phyloP scores from a whole-genome alignment of 2,329 filamentous ascomycete genomes.

The Cladosporium phlei region DNA sequence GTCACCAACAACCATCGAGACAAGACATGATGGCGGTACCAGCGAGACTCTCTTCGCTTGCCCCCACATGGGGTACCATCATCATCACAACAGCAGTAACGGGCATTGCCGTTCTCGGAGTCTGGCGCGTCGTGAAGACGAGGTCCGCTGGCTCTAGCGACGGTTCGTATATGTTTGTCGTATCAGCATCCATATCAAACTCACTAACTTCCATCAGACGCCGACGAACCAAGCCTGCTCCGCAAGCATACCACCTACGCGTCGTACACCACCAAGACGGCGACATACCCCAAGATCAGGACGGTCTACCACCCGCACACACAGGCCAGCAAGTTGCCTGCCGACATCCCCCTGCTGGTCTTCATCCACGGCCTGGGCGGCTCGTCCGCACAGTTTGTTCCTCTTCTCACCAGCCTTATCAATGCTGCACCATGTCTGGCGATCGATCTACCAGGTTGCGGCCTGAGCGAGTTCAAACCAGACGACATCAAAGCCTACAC shows the following conservation, averaged over 20 bases:
- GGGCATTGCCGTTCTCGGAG: background rate
- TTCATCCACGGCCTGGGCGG: slow-evolving; percentile 94
- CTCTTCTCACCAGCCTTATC: slow-evolving; percentile 72
- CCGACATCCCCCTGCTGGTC: slow-evolving; percentile 73
- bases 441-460: slow-evolving; percentile 87
- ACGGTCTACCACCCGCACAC: slow-evolving; percentile 80
- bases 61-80: slow-evolving; percentile 6
- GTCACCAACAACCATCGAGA: background rate
- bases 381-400: slow-evolving; percentile 80
- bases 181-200: background rate
- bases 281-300: slow-evolving; percentile 70
- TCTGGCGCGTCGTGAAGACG: slow-evolving; percentile 2
- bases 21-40: background rate
- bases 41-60: background rate
- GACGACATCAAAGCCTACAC: slow-evolving; percentile 73
- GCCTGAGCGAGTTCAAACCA: slow-evolving; percentile 69
- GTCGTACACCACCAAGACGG: slow-evolving; percentile 65
- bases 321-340: slow-evolving; percentile 75
- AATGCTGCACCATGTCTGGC: slow-evolving; percentile 81
- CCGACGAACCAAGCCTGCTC: slow-evolving; percentile 73
- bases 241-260: slow-evolving; percentile 68
- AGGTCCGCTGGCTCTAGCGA: background rate
- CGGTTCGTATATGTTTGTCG: background rate
- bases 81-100: background rate
- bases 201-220: slow-evolving; percentile 1